Evolutionary conservation across 148 eudicot species (phyloP).

Genomic region (Heliosperma pusillum): DNA sequence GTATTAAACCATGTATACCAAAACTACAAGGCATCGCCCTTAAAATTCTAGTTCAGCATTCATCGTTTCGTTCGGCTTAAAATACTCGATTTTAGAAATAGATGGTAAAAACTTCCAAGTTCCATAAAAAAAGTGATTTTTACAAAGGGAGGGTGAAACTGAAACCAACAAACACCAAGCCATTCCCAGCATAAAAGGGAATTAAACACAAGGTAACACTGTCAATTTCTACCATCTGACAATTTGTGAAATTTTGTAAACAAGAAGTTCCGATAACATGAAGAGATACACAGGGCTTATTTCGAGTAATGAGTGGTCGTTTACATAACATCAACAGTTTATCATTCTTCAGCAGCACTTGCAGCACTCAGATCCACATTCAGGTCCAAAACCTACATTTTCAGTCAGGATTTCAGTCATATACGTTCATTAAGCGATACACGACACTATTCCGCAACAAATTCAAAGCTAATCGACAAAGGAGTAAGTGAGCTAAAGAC

Average conservation of each 20-base stretch:
- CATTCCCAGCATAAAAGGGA: too few species aligned
- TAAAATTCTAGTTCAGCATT: too few species aligned
- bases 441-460: too few species aligned
- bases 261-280: not conserved
- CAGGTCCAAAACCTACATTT: slow-evolving; percentile 68
- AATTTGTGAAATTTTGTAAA: not conserved
- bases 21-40: too few species aligned
- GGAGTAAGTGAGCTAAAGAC: too few species aligned
- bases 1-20: too few species aligned
- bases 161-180: not conserved
- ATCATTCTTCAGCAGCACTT: slow-evolving; percentile 93
- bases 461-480: too few species aligned
- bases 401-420: not conserved
- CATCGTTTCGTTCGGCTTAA: not conserved
- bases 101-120: not conserved
- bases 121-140: not conserved
- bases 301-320: not conserved
- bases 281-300: not conserved
- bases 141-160: not conserved
- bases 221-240: not conserved
- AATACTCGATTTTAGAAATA: not conserved
- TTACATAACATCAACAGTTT: not conserved
- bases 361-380: slow-evolving; percentile 91
- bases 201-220: not conserved
- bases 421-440: too few species aligned